Evolutionary conservation across 2,329 filamentous ascomycete genomes (phyloP).

Genomic region (Exophiala alcalophila): DNA sequence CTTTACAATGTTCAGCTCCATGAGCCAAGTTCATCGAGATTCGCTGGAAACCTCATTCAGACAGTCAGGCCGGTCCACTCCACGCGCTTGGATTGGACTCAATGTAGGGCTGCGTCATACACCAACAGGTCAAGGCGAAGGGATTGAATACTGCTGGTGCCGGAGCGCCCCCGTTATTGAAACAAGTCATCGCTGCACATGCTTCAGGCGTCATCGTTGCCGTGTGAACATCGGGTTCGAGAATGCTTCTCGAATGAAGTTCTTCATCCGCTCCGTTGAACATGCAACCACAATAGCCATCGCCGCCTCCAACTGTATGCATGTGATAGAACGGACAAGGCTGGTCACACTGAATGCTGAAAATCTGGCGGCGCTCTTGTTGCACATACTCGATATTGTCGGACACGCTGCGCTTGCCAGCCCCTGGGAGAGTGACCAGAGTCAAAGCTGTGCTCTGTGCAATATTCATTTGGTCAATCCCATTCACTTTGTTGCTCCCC

Average conservation of each 20-base stretch:
- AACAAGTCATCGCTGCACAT: slow-evolving; percentile 28
- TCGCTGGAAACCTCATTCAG: too few species aligned
- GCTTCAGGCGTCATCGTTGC: slow-evolving; percentile 26
- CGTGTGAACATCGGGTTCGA: slow-evolving; percentile 18
- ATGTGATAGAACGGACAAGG: slow-evolving; percentile 24
- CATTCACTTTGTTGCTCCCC: slow-evolving; percentile 27
- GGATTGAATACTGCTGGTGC: slow-evolving; percentile 27
- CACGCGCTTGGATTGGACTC: slow-evolving; percentile 21
- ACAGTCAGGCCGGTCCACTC: slow-evolving; percentile 7
- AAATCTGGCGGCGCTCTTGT: slow-evolving; percentile 21
- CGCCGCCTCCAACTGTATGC: slow-evolving; percentile 16
- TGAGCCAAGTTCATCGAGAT: too few species aligned
- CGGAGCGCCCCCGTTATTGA: slow-evolving; percentile 18
- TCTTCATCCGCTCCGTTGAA: slow-evolving; percentile 22
- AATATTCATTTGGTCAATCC: slow-evolving; percentile 27
- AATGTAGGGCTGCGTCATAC: slow-evolving; percentile 18
- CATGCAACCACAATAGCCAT: slow-evolving; percentile 26
- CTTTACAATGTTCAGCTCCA: too few species aligned
- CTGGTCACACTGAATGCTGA: slow-evolving; percentile 16
- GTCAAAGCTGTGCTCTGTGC: slow-evolving; percentile 20
- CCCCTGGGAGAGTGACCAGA: slow-evolving; percentile 15
- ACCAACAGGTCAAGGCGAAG: slow-evolving; percentile 28
- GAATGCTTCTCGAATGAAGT: slow-evolving; percentile 14
- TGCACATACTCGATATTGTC: slow-evolving; percentile 7
- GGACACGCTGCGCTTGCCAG: slow-evolving; percentile 14